These are phyloP conservation scores for Chenopodium suecicum DNA, from an alignment of 148 eudicot species.

Conservation along the genomic window DNA sequence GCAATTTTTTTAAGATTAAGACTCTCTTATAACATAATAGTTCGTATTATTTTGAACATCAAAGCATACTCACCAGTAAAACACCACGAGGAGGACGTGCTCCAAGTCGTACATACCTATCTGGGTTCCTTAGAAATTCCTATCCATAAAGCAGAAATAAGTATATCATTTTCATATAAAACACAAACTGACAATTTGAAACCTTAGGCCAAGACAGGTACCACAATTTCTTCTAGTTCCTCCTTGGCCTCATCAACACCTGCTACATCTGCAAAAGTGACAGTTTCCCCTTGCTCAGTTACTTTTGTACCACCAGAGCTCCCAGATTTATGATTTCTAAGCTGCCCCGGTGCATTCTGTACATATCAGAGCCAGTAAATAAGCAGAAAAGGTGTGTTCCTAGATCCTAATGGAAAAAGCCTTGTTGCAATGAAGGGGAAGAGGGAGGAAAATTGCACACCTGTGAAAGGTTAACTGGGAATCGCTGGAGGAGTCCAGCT, in stretches of 20 bases:
- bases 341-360: conserved; percentile 80
- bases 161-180: neutral
- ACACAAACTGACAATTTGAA: neutral
- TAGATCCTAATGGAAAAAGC: neutral
- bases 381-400: neutral
- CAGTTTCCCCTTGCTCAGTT: conserved; percentile 68
- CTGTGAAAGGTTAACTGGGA: conserved; percentile 81
- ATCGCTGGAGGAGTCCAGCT: conserved; percentile 74
- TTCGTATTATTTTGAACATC: neutral
- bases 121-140: conserved; percentile 95
- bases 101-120: conserved; percentile 75
- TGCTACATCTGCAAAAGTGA: conserved; percentile 95
- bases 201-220: conserved; percentile 27
- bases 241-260: conserved; percentile 99
- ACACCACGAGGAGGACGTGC: conserved; percentile 99
- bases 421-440: neutral
- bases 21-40: neutral
- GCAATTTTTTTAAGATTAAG: neutral
- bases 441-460: conserved; percentile 33
- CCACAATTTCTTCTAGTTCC: conserved; percentile 98
- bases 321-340: conserved; percentile 81
- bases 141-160: conserved; percentile 32
- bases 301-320: conserved; percentile 70
- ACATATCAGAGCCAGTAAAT: conserved; percentile 15
- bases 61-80: conserved; percentile 65